These are phyloP conservation scores for Penicillium sp. DNA, from an alignment of 2,329 filamentous ascomycete genomes.

Conservation along the genomic window DNA sequence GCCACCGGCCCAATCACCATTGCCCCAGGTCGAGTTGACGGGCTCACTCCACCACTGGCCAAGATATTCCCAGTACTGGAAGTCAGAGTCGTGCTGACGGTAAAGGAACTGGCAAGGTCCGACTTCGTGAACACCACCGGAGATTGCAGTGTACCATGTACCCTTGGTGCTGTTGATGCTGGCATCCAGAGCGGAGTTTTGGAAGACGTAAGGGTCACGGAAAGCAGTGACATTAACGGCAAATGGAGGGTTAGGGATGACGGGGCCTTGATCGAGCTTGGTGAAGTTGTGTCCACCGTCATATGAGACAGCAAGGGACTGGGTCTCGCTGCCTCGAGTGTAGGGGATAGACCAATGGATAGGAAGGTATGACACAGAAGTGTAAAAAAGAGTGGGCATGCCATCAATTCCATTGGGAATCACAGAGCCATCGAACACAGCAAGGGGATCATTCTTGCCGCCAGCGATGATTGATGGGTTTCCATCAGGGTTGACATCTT, in stretches of 20 bases:
- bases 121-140: conserved; percentile 17
- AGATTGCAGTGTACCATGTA: conserved; percentile 23
- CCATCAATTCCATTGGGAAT: conserved; percentile 36
- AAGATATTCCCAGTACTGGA: conserved; percentile 23
- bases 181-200: conserved; percentile 12
- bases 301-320: conserved; percentile 46
- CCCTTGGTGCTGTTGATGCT: conserved; percentile 5
- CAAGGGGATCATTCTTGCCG: conserved; percentile 19
- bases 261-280: conserved; percentile 48
- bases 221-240: conserved; percentile 21
- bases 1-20: conserved; percentile 20
- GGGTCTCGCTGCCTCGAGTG: conserved; percentile 47
- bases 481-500: conserved; percentile 15
- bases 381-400: conserved; percentile 51
- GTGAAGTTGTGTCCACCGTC: conserved; percentile 52
- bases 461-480: conserved; percentile 14
- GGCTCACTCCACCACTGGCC: conserved; percentile 23
- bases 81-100: conserved; percentile 15
- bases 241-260: conserved; percentile 36
- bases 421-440: conserved; percentile 21
- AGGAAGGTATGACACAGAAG: conserved; percentile 48
- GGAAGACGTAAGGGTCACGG: conserved; percentile 22
- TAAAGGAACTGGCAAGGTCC: conserved; percentile 21
- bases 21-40: conserved; percentile 20
- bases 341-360: conserved; percentile 50